A percentile compares a stretch with the other conserved stretches of the same genome.
Conservation (phyloP, 164 flowering plant species). For the Berberis vulgaris region DNA sequence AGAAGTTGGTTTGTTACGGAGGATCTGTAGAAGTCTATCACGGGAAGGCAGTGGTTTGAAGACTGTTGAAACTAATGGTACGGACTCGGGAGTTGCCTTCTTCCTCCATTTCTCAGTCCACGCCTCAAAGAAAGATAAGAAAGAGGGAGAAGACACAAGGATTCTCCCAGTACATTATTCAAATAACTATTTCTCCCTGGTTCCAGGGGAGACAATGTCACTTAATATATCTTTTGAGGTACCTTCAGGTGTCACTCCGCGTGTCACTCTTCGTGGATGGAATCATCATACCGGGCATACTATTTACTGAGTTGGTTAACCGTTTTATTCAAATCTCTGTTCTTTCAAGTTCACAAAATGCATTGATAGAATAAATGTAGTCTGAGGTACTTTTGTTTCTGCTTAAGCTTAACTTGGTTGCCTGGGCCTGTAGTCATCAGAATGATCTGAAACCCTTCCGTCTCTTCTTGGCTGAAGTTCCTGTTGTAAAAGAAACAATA, state of each 20-base stretch:
- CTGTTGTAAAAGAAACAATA: not conserved
- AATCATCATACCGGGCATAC: constrained; percentile 42
- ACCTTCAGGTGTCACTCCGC: constrained; percentile 65
- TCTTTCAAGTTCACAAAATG: too few species aligned
- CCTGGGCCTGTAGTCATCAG: not conserved
- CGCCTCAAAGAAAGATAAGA: constrained; percentile 28
- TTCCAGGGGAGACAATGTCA: constrained; percentile 70
- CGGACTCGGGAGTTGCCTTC: constrained; percentile 74
- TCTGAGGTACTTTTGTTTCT: not conserved
- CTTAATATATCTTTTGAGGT: constrained; percentile 61
- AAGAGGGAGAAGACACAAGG: constrained; percentile 75
- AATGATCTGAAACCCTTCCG: not conserved
- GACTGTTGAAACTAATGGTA: constrained; percentile 45
- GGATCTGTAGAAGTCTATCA: constrained; percentile 31
- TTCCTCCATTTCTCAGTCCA: constrained; percentile 89
- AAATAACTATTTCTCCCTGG: constrained; percentile 88
- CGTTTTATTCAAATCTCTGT: not conserved
- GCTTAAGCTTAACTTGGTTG: not conserved
- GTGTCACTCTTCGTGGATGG: constrained; percentile 76
- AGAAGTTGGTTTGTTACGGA: constrained; percentile 30
- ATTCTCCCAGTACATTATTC: constrained; percentile 96
- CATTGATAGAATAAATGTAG: too few species aligned
- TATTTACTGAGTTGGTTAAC: constrained; percentile 22
- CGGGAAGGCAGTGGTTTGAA: constrained; percentile 22
- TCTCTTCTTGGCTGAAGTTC: not conserved